Conservation (phyloP, 2,329 filamentous ascomycete genomes). For the Pestalotiopsis sp. region DNA sequence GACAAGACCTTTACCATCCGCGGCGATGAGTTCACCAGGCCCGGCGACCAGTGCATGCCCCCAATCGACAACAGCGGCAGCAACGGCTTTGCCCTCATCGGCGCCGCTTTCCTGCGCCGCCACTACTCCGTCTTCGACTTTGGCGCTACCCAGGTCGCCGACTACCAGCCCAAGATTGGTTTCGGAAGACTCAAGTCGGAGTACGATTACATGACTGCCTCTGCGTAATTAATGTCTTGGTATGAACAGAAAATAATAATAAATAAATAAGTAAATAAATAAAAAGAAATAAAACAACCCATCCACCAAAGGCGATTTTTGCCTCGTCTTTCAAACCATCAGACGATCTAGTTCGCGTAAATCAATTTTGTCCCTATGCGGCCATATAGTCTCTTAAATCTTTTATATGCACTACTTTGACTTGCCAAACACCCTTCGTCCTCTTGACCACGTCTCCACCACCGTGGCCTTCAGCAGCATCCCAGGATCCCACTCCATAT, state of each 20-base stretch:
- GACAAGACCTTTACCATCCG: slow-evolving; percentile 25
- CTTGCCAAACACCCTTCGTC: slow-evolving; percentile 34
- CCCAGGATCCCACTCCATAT: slow-evolving; percentile 50
- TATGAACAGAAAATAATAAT: not conserved
- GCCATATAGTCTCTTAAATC: too few relatives aligned
- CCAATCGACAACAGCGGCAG: slow-evolving; percentile 29
- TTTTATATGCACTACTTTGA: not conserved
- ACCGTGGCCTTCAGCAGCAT: slow-evolving; percentile 48
- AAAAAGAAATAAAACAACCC: not conserved
- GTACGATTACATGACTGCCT: slow-evolving; percentile 8
- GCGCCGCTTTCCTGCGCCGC: slow-evolving; percentile 27
- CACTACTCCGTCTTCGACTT: slow-evolving; percentile 37
- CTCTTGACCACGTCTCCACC: slow-evolving; percentile 56
- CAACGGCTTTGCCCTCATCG: slow-evolving; percentile 30
- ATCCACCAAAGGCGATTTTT: too few relatives aligned
- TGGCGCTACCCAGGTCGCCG: slow-evolving; percentile 18
- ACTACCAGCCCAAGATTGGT: slow-evolving; percentile 17
- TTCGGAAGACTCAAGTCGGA: slow-evolving; percentile 18
- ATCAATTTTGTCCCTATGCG: too few relatives aligned
- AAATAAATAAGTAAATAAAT: not conserved
- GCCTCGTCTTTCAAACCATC: too few relatives aligned
- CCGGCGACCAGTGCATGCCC: slow-evolving; percentile 39
- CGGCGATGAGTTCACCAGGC: slow-evolving; percentile 31
- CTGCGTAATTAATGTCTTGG: not conserved
- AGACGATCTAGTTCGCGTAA: too few relatives aligned